Percentiles rank a stretch among this genome's conserved stretches.
phyloP scores from a whole-genome alignment of 1,139 yeast species.

The Zygoascus sp. region DNA sequence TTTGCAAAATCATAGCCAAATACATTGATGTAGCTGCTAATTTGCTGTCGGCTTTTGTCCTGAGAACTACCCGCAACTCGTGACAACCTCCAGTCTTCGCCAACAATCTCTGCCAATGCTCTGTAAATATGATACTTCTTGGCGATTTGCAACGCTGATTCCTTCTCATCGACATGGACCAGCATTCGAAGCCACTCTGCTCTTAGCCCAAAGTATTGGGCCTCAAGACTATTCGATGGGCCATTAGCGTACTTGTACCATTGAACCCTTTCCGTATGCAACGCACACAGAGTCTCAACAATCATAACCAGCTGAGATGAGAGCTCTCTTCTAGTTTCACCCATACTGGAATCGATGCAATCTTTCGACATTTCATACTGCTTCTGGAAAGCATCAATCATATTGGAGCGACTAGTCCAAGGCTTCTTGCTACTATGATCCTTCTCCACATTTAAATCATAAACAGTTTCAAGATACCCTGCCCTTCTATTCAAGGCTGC shows the following conservation, averaged over 20 bases:
- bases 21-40: constrained; percentile 52
- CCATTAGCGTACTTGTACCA: constrained; percentile 21
- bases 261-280: constrained; percentile 29
- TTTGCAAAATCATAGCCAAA: constrained; percentile 70
- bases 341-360: constrained; percentile 14
- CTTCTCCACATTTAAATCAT: constrained; percentile 22
- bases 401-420: constrained; percentile 33
- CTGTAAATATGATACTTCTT: constrained; percentile 64
- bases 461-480: constrained; percentile 19
- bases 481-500: constrained; percentile 28
- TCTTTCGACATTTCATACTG: constrained; percentile 24
- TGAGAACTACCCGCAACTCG: constrained; percentile 27
- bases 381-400: constrained; percentile 26
- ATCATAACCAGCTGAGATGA: constrained; percentile 28
- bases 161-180: constrained; percentile 44
- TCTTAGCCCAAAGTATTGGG: constrained; percentile 30
- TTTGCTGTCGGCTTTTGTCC: constrained; percentile 30
- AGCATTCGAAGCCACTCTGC: constrained; percentile 54
- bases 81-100: constrained; percentile 42
- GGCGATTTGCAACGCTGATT: constrained; percentile 58
- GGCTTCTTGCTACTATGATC: constrained; percentile 23
- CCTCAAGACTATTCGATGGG: constrained; percentile 14
- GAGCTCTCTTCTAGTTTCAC: constrained; percentile 16
- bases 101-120: constrained; percentile 61
- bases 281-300: constrained; percentile 31